Evolutionary conservation across 2,329 filamentous ascomycete genomes (phyloP).

Genomic region (Coniella vitis): DNA sequence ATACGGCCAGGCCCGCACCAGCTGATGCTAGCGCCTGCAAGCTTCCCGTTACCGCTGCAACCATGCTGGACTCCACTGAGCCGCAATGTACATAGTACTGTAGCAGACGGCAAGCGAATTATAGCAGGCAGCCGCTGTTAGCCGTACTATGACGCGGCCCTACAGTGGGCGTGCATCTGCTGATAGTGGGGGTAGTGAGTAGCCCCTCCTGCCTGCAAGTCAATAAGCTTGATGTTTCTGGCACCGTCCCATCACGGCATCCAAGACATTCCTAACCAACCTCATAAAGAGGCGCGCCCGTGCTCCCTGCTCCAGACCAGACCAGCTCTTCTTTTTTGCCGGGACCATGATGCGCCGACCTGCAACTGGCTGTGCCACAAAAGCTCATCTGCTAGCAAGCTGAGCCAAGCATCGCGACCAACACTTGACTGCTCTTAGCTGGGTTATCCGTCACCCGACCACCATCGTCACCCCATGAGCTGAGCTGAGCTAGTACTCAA

Average conservation of each 20-base stretch:
- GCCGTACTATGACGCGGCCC: too few relatives aligned
- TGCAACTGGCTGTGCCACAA: too few relatives aligned
- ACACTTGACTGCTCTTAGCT: background rate
- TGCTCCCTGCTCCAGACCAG: too few relatives aligned
- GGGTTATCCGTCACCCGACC: background rate
- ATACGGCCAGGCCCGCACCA: slow-evolving; percentile 8
- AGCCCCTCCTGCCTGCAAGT: too few relatives aligned
- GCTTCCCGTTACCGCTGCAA: background rate
- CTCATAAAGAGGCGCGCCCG: background rate
- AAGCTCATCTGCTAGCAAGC: too few relatives aligned
- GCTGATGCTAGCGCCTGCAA: background rate
- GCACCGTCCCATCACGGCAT: slow-evolving; percentile 1
- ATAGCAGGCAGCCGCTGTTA: too few relatives aligned
- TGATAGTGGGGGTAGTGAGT: too few relatives aligned
- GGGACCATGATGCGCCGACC: background rate
- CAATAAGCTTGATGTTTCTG: too few relatives aligned
- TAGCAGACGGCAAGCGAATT: too few relatives aligned
- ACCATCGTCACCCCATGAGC: too few relatives aligned
- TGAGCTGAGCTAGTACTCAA: background rate
- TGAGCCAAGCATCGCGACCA: background rate
- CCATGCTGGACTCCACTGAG: background rate
- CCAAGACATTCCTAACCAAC: background rate
- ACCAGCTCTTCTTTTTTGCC: background rate
- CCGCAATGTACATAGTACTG: too few relatives aligned
- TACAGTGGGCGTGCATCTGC: background rate